These are phyloP conservation scores for Solanum tarapatanum DNA, from an alignment of 257 asterid genomes.

Conservation along the genomic window DNA sequence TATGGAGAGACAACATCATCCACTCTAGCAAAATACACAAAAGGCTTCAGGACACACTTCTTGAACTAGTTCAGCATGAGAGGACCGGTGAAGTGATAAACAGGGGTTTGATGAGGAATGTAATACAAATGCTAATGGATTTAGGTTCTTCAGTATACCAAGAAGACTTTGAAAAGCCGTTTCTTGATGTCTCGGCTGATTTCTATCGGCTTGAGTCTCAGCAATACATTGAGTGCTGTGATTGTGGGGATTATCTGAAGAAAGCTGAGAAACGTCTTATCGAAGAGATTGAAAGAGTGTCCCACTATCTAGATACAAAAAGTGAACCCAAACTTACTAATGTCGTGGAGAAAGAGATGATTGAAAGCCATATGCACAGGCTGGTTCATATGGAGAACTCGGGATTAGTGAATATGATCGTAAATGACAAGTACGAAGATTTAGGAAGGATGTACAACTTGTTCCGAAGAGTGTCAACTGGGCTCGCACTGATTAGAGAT, in stretches of 20 bases:
- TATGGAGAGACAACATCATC: slow-evolving; percentile 24
- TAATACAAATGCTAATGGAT: slow-evolving; percentile 21
- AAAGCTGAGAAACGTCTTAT: slow-evolving; percentile 22
- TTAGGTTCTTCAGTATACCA: slow-evolving; percentile 19
- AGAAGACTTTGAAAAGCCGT: slow-evolving; percentile 21
- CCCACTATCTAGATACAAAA: slow-evolving; percentile 12
- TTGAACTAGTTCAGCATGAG: slow-evolving; percentile 15
- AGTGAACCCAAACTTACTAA: slow-evolving; percentile 19
- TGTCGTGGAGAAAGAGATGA: slow-evolving; percentile 25
- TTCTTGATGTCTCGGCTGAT: slow-evolving; percentile 21
- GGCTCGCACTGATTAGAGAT: slow-evolving; percentile 17
- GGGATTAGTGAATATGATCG: slow-evolving; percentile 17
- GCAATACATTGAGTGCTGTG: slow-evolving; percentile 20
- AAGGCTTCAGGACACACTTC: slow-evolving; percentile 22
- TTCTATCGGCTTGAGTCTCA: slow-evolving; percentile 19
- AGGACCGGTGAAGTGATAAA: slow-evolving; percentile 25
- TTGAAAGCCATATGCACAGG: slow-evolving; percentile 15
- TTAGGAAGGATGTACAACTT: slow-evolving; percentile 21
- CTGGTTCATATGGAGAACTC: slow-evolving; percentile 26
- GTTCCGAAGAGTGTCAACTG: slow-evolving; percentile 17
- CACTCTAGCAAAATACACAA: slow-evolving; percentile 18
- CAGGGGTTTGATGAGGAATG: slow-evolving; percentile 24
- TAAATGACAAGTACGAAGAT: slow-evolving; percentile 21
- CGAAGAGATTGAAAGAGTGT: slow-evolving; percentile 24
- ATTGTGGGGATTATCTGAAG: slow-evolving; percentile 24